Conservation (phyloP, 805 yeast species). For the Zygoascus biomembranicola region DNA sequence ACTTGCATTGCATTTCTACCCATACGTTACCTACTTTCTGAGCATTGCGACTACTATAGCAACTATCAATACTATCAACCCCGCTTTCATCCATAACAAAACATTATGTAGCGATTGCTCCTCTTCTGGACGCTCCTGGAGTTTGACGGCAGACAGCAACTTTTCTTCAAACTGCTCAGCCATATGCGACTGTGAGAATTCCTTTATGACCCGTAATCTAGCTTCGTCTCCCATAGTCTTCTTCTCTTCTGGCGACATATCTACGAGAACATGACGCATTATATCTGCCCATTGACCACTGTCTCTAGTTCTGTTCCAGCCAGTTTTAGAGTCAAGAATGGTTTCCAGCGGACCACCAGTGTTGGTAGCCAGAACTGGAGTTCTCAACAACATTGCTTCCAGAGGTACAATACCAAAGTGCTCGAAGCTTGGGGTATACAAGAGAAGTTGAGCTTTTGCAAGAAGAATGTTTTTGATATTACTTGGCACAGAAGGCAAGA, state of each 20-base stretch:
- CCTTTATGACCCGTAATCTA: constrained; percentile 21
- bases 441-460: constrained; percentile 45
- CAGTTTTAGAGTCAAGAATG: constrained; percentile 35
- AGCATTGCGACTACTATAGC: neutral
- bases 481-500: constrained; percentile 73
- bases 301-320: constrained; percentile 31
- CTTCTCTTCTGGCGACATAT: constrained; percentile 15
- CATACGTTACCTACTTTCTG: neutral
- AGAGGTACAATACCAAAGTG: constrained; percentile 98
- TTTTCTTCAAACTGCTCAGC: constrained; percentile 22
- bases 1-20: neutral
- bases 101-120: neutral
- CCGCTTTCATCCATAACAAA: neutral
- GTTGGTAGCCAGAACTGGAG: constrained; percentile 78
- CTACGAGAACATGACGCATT: constrained; percentile 21
- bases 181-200: constrained; percentile 28
- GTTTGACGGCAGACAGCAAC: neutral
- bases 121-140: constrained; percentile 6
- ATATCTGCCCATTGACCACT: constrained; percentile 30
- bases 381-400: constrained; percentile 81
- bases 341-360: constrained; percentile 94
- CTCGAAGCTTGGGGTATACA: constrained; percentile 87
- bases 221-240: constrained; percentile 26
- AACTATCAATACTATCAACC: neutral
- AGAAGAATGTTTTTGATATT: constrained; percentile 56